Base-by-base conservation (phyloP, 1,284 basidiomycete genomes). In the Sparassis latifolia region DNA sequence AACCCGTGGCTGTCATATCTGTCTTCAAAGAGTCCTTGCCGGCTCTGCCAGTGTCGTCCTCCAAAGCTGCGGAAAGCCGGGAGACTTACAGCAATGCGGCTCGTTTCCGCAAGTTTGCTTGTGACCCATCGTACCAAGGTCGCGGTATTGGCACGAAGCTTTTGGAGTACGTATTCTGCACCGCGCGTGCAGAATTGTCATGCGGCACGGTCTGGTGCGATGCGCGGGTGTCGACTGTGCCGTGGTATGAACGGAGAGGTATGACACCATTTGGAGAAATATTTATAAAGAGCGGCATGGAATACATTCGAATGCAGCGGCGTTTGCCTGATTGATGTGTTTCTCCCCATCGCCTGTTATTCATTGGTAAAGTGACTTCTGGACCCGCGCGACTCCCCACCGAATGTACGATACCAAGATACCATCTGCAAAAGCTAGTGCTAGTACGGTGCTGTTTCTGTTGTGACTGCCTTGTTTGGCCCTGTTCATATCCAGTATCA, bases 31-130 rank as follows among this genome's bases (percentile, higher is more conserved):
- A 79, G 51, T 54, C 69, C 37, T 54, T 74, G 30, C 76, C 76
- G 33, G 45, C 29, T 29, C 29, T 53, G 40, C 49, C 53, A 40
- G 42, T 47, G 29, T 53, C 49, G 5, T 20, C 20, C 20, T 20
- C 20, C 20, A 31, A 49, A 48, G 47, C 44, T 10, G 35, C 32
- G 20, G 33, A 50, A 12, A 12, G 27, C 35, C 31, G 39, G 45
- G 42, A 33, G 12, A 37, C 35, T 12, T 7, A 7, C 6, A 42
- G 10, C 6, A 5, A 43, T 32, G 61, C 70, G 2, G 72, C 72
- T 30, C 74, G 79, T n/a, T 82, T 83, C 63, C 70, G 79, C 52
- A 83, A 83, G 61, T 82, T 84, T 60, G 77, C 80, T 10, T 84
- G 78, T 59, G 67, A 73, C 42, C 66, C 69, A 29, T 54, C 59